phyloP scores from a whole-genome alignment of 2,329 filamentous ascomycete genomes.

The Cercospora berteroae region DNA sequence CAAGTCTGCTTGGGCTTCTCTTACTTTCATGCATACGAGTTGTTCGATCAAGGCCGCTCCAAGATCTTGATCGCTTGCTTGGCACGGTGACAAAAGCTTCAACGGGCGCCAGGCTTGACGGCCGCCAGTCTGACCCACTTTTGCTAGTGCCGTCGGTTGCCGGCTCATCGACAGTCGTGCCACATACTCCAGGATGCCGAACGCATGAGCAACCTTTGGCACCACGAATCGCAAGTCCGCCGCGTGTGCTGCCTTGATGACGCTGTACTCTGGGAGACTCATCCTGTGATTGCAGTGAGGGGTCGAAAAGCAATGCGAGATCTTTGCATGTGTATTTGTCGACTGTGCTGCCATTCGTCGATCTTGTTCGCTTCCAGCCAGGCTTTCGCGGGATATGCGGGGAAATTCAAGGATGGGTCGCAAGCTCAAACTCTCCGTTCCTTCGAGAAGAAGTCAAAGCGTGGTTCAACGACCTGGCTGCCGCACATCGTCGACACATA shows the following conservation, averaged over 20 bases:
- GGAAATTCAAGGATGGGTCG: slow-evolving; percentile 1
- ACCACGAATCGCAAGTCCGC: not conserved
- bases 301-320: not conserved
- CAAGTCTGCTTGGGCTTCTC: not conserved
- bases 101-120: not conserved
- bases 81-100: not conserved
- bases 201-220: not conserved
- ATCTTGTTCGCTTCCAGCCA: slow-evolving; percentile 12
- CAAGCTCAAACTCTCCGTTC: not conserved
- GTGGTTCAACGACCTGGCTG: not conserved
- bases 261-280: not conserved
- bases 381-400: slow-evolving; percentile 2
- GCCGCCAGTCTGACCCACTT: not conserved
- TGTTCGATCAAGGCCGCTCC: not conserved
- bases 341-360: slow-evolving; percentile 6
- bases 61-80: slow-evolving; percentile 3
- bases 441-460: not conserved
- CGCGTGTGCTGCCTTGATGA: not conserved
- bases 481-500: not conserved
- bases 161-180: not conserved
- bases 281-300: not conserved
- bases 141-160: not conserved
- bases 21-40: not conserved
- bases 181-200: not conserved
- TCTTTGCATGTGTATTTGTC: not conserved